These are phyloP conservation scores for Nothopassalora personata DNA, from an alignment of 2,329 filamentous ascomycete species.

Conservation along the genomic window DNA sequence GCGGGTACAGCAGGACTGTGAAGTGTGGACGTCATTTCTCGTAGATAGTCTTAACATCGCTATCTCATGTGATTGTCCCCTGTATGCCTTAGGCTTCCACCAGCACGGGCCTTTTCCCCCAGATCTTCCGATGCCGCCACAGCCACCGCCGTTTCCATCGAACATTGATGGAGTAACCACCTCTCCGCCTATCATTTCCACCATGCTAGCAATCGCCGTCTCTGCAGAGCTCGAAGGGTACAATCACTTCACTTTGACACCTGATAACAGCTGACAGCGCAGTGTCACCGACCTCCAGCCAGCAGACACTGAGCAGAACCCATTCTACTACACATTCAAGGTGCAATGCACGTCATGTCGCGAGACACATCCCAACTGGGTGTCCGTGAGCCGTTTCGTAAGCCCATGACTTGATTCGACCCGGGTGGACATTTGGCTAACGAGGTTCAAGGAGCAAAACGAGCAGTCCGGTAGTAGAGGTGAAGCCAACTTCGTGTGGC, in stretches of 20 bases:
- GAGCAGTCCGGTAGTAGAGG: constrained; percentile 89
- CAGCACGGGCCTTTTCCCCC: background rate
- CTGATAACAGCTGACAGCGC: constrained; percentile 5
- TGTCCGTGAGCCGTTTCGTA: constrained; percentile 86
- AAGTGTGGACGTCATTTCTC: too few species aligned
- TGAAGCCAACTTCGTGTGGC: constrained; percentile 99
- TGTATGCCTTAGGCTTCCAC: background rate
- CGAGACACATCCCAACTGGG: constrained; percentile 79
- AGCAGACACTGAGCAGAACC: constrained; percentile 69
- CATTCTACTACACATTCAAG: constrained; percentile 96
- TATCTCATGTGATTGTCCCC: too few species aligned
- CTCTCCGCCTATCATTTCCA: background rate
- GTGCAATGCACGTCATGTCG: constrained; percentile 98
- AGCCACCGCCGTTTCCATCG: background rate
- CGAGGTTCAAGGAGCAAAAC: constrained; percentile 65
- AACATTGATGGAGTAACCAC: constrained; percentile 11
- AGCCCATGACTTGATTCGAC: constrained; percentile 27
- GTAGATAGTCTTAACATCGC: too few species aligned
- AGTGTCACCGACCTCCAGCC: constrained; percentile 90
- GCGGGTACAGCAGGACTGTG: too few species aligned
- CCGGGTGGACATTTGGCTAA: background rate
- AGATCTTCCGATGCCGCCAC: background rate
- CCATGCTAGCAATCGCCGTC: constrained; percentile 62
- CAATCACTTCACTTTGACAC: constrained; percentile 14
- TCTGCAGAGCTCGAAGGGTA: constrained; percentile 68